A percentile compares a stretch with the other conserved stretches of the same genome.
phyloP scores from a whole-genome alignment of 495 filamentous ascomycete species.

The Penicillium robsamsonii region DNA sequence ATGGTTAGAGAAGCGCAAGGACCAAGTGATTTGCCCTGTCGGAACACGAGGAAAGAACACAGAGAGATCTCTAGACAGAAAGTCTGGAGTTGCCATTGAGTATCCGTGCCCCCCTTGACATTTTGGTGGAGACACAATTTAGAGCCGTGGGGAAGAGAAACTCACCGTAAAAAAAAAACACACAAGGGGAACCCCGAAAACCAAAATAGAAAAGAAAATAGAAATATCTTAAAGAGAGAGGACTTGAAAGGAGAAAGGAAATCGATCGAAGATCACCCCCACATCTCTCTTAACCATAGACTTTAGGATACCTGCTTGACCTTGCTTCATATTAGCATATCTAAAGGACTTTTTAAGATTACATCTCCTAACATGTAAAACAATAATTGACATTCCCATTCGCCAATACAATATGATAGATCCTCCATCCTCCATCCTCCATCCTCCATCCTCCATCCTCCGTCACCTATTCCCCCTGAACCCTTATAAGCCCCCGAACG shows the following conservation, averaged over 20 bases:
- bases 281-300: neutral
- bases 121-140: slow-evolving; percentile 26
- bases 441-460: no score
- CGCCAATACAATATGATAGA: no score
- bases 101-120: slow-evolving; percentile 27
- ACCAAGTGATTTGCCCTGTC: slow-evolving; percentile 6
- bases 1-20: slow-evolving; percentile 19
- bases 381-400: no score
- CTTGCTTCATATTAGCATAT: no score
- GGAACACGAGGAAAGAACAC: slow-evolving; percentile 4
- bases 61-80: slow-evolving; percentile 8
- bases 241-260: slow-evolving; percentile 5
- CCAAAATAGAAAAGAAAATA: neutral
- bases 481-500: no score
- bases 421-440: no score
- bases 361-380: no score
- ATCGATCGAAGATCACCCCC: slow-evolving; percentile 10
- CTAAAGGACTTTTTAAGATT: no score
- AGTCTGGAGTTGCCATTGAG: slow-evolving; percentile 20
- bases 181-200: neutral
- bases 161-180: slow-evolving; percentile 13
- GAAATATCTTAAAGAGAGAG: slow-evolving; percentile 11
- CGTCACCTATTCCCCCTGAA: no score
- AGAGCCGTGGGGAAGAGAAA: slow-evolving; percentile 22
- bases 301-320: no score